These are phyloP conservation scores for Populus alba DNA, from an alignment of 345 rosid species.

Conservation along the genomic window DNA sequence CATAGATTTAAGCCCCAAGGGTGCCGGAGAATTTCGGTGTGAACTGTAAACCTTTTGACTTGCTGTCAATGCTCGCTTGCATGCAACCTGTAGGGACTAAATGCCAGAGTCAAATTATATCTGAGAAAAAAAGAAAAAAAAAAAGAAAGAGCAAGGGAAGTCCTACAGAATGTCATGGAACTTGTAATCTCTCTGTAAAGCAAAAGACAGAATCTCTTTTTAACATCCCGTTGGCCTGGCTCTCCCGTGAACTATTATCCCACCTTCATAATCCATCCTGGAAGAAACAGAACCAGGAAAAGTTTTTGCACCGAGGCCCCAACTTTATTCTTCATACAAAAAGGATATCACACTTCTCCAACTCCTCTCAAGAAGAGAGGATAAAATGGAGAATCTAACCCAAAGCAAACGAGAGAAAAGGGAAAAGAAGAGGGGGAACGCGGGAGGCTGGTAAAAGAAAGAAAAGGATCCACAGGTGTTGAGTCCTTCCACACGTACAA, in stretches of 20 bases:
- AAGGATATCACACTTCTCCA: slow-evolving; percentile 31
- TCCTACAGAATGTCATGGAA: background rate
- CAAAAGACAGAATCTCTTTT: background rate
- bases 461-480: slow-evolving; percentile 15
- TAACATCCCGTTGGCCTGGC: background rate
- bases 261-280: slow-evolving; percentile 5
- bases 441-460: slow-evolving; percentile 5
- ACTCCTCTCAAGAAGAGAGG: slow-evolving; percentile 22
- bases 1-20: too few relatives aligned
- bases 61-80: too few relatives aligned
- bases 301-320: slow-evolving; percentile 15
- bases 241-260: background rate
- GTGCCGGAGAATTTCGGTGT: too few relatives aligned
- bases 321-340: slow-evolving; percentile 39
- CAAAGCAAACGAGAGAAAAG: background rate
- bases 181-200: background rate
- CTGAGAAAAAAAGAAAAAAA: rapidly evolving
- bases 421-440: slow-evolving; percentile 1
- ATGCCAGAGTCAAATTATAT: background rate
- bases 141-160: background rate
- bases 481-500: slow-evolving; percentile 35
- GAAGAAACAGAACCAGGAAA: slow-evolving; percentile 6
- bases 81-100: too few relatives aligned
- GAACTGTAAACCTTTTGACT: too few relatives aligned
- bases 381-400: slow-evolving; percentile 29